Base-by-base conservation (phyloP, 1,284 basidiomycete species). In the Fistulinella cinereoalba region DNA sequence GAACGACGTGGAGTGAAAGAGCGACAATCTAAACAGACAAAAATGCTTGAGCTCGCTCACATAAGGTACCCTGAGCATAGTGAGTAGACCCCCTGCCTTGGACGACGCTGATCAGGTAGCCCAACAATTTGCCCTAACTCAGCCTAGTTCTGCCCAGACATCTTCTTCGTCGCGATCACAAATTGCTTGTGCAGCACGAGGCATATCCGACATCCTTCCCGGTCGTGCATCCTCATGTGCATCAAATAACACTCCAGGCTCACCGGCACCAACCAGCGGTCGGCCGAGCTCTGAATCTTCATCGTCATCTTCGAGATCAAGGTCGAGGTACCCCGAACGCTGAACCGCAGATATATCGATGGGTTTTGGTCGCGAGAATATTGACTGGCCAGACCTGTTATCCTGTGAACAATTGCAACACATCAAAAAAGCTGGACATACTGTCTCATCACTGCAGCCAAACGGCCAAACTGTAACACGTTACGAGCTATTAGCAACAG, bases 391-490 rank as follows among this genome's bases (percentile, higher is more conserved):
- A 43, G 92, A 96, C 70, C 93, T 94, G 33, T 39, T 10, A 46
- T 23, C 18, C 25, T 21, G 46, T 66, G 24, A 64, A 40, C n/a
- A n/a, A 29, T 13, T 24, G 16, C 8, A 43, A 41, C 23, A 39
- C 19, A 34, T 37, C 43, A 15, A 29, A 33, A 33, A 54, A 46
- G 31, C 51, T 29, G 32, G 53, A 74, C 86, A 58, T 62, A 94
- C 92, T 93, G 88, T 67, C 93, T 76, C 77, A 96, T 87, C 42
- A 97, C 91, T 19, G 88, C 78, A 13, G 92, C 92, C 13, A 97
- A 73, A 19, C 94, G 80, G 16, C 88, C 82, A 63, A 97, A 96
- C 58, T 97, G 94, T 41, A 97, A 80, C 37, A 92, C 79, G 63
- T 97, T 97, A 28, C 94, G 81, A 22, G 88, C 88, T 52, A 97